Conservation (phyloP, 2,329 filamentous ascomycete genomes). For the Rhinocladiella similis region DNA sequence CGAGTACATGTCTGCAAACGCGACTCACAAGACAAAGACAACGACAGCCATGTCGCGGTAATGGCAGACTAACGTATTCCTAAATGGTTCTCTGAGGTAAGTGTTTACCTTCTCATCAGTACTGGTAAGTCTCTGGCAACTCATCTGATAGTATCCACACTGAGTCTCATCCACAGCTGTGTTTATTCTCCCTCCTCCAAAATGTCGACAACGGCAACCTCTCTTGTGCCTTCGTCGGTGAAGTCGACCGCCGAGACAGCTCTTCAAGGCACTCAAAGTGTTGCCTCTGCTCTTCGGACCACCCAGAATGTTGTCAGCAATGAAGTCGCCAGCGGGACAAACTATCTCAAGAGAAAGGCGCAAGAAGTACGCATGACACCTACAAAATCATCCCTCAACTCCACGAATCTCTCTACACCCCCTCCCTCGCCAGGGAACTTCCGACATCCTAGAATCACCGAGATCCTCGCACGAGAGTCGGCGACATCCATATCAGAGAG, state of each 20-base stretch:
- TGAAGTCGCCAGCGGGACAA: constrained; percentile 4
- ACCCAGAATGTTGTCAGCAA: constrained; percentile 6
- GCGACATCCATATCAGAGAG: constrained; percentile 75
- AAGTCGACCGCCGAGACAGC: constrained; percentile 7
- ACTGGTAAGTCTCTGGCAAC: background rate
- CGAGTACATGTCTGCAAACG: too few relatives aligned
- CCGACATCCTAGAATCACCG: constrained; percentile 84
- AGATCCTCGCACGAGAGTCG: constrained; percentile 80
- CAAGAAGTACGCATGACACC: constrained; percentile 1
- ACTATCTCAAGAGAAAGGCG: constrained; percentile 1
- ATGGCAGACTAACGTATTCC: too few relatives aligned
- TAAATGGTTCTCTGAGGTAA: background rate
- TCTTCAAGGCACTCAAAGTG: constrained; percentile 9
- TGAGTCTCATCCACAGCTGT: background rate
- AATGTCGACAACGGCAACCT: constrained; percentile 22
- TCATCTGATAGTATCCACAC: background rate
- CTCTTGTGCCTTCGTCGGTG: constrained; percentile 14
- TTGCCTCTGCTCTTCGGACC: constrained; percentile 3
- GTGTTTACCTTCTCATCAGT: background rate
- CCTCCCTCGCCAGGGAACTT: constrained; percentile 67
- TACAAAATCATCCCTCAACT: constrained; percentile 4
- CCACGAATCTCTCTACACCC: constrained; percentile 29
- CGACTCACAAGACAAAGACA: too few relatives aligned
- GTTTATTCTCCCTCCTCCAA: background rate
- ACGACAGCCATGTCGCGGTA: too few relatives aligned